Base-by-base conservation (phyloP, 202 grass and related monocot species). In the Elaeis oleifera region DNA sequence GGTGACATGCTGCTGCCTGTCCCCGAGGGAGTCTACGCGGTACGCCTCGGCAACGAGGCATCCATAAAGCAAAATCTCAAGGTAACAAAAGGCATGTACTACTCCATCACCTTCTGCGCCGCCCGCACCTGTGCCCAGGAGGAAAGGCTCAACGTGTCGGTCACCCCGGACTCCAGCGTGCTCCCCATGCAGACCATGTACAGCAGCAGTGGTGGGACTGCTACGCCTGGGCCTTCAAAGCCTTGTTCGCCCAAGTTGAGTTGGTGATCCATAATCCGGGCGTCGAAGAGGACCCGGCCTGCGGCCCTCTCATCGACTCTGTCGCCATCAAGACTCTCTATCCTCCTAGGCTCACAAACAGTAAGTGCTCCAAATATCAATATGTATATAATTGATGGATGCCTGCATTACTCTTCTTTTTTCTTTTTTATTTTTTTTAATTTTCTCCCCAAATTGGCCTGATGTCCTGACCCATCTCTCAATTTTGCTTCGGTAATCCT, bases 1-100 rank as follows among this genome's bases (percentile, higher is more conserved):
- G 88, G 94, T 0, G 94, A 94, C 88, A 94, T 94, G 94, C 88
- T 99, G 19, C 88, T 99, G 23, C 77, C 83, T 4, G 94, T 99
- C 27, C 94, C 94, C 18, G 84, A 99, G 77, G 94, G 94, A 27
- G 82, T 71, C 16, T 75, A 89, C 85, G 94, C 94, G 0, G 80
- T 99, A 8, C 88, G 94, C 1, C 83, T 99, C 0, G 94, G 88
- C 54, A 99, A 99, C 69, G 94, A 99, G 65, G 94, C 94, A 6
- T 89, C 84, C 17, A 78, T 99, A 74, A 72, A 73, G 6, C 88
- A 99, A 74, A 82, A 53, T 16, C 67, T 99, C 20, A 32, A 74
- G 73, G 82, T 99, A 6, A 2, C 69, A 0, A 69, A 54, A 0
- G 88, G 85, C 53, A 39, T 76, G 51, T 89, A 89, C 82, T 99